phyloP scores from a whole-genome alignment of 768 basidiomycete genomes.

The Cyathus striatus region DNA sequence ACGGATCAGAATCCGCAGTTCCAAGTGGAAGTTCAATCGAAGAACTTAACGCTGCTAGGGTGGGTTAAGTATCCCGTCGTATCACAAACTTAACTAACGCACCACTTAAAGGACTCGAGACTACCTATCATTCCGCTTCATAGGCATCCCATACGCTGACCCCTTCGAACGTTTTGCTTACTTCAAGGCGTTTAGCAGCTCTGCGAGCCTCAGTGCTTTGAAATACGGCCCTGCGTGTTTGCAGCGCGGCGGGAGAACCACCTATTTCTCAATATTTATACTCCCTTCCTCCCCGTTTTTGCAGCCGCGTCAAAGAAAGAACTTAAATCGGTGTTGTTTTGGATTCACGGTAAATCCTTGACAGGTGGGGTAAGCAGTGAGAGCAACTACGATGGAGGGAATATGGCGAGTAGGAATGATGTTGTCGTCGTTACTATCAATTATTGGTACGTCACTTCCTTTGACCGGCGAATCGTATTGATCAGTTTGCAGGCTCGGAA shows the following conservation, averaged over 20 bases:
- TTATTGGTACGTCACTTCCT: constrained; percentile 33
- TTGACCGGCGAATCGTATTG: constrained; percentile 23
- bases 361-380: constrained; percentile 33
- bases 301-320: constrained; percentile 7
- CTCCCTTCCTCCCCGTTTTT: constrained; percentile 25
- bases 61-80: constrained; percentile 5
- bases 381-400: constrained; percentile 36
- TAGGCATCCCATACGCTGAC: constrained; percentile 45
- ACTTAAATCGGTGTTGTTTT: constrained; percentile 42
- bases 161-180: constrained; percentile 38
- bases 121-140: constrained; percentile 43
- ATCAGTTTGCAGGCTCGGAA: constrained; percentile 19
- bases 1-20: constrained; percentile 15
- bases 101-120: constrained; percentile 31
- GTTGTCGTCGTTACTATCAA: constrained; percentile 33
- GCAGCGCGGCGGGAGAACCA: constrained; percentile 32
- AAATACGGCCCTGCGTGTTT: constrained; percentile 26
- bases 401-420: constrained; percentile 36
- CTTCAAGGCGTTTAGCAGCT: constrained; percentile 23
- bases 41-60: constrained; percentile 15
- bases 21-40: constrained; percentile 19
- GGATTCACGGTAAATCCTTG: constrained; percentile 46
- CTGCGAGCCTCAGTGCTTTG: constrained; percentile 22
- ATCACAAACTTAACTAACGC: background rate
- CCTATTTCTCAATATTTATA: constrained; percentile 43